Evolutionary conservation across 805 yeast species (phyloP).

Genomic region (Yamadazyma paraphyllophila): DNA sequence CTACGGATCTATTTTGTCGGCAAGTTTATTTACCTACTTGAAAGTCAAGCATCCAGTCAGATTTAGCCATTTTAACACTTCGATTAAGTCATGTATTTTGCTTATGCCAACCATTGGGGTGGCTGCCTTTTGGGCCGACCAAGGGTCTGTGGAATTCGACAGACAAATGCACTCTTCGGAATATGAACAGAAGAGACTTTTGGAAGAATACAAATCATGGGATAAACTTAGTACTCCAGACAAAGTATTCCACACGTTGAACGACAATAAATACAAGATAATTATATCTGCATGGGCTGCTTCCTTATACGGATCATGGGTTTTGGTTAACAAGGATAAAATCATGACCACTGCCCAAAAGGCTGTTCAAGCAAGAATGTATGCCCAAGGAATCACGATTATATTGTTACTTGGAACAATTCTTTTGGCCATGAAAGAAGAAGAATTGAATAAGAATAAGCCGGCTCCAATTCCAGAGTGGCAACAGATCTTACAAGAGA

Average conservation of each 20-base stretch:
- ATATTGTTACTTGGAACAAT: conserved; percentile 66
- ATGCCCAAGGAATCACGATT: conserved; percentile 82
- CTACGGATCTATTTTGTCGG: conserved; percentile 31
- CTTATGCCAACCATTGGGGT: conserved; percentile 39
- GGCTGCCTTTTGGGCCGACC: conserved; percentile 43
- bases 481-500: conserved; percentile 30
- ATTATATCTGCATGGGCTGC: conserved; percentile 40
- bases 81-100: conserved; percentile 37
- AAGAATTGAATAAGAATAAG: conserved; percentile 42
- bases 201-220: conserved; percentile 39
- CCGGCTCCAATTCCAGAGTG: conserved; percentile 38
- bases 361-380: conserved; percentile 86
- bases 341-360: conserved; percentile 75
- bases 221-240: conserved; percentile 28
- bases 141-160: conserved; percentile 45
- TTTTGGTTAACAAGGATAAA: conserved; percentile 66
- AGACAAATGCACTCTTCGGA: conserved; percentile 32
- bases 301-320: conserved; percentile 66
- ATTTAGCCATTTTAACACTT: conserved; percentile 35
- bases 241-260: conserved; percentile 26
- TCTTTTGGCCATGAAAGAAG: conserved; percentile 63
- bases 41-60: conserved; percentile 31
- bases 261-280: conserved; percentile 35
- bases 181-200: conserved; percentile 23
- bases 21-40: conserved; percentile 32